Evolutionary conservation across 2,329 filamentous ascomycete genomes (phyloP).

Genomic region (Beauveria pseudobassiana): DNA sequence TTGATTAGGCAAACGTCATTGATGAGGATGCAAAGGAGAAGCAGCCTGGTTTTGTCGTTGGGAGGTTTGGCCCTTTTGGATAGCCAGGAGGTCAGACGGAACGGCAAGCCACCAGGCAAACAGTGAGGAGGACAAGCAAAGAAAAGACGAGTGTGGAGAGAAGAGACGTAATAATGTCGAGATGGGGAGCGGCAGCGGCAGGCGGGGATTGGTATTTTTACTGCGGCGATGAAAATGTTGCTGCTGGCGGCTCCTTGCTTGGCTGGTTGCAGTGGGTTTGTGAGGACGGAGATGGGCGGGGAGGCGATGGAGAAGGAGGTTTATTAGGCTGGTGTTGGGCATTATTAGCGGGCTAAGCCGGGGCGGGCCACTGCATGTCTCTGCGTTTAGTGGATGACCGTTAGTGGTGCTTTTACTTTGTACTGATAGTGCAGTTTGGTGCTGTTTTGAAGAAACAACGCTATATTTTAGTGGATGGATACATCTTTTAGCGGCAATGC

Average conservation of each 20-base stretch:
- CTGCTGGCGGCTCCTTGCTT: too few relatives aligned
- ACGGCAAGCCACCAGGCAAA: background rate
- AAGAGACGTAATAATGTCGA: background rate
- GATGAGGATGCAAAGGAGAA: background rate
- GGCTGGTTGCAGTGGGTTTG: background rate
- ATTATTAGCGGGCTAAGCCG: background rate
- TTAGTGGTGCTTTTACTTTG: background rate
- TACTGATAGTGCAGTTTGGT: background rate
- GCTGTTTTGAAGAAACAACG: background rate
- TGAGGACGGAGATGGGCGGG: conserved; percentile 3
- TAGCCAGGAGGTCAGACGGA: too few relatives aligned
- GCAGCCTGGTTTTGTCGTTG: background rate
- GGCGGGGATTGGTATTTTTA: background rate
- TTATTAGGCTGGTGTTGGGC: background rate
- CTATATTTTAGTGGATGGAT: background rate
- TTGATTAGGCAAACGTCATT: conserved; percentile 5
- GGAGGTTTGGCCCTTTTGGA: background rate
- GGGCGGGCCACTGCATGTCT: background rate
- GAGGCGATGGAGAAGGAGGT: background rate
- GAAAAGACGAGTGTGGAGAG: background rate
- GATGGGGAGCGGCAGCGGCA: background rate
- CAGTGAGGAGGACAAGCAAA: background rate
- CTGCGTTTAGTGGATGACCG: background rate
- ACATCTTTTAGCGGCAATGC: too few relatives aligned
- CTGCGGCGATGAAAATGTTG: too few relatives aligned